Percentiles rank a stretch among this genome's conserved stretches.
These are phyloP conservation scores for Kockovaella imperatae DNA, from an alignment of 768 basidiomycete species.

Conservation along the genomic window DNA sequence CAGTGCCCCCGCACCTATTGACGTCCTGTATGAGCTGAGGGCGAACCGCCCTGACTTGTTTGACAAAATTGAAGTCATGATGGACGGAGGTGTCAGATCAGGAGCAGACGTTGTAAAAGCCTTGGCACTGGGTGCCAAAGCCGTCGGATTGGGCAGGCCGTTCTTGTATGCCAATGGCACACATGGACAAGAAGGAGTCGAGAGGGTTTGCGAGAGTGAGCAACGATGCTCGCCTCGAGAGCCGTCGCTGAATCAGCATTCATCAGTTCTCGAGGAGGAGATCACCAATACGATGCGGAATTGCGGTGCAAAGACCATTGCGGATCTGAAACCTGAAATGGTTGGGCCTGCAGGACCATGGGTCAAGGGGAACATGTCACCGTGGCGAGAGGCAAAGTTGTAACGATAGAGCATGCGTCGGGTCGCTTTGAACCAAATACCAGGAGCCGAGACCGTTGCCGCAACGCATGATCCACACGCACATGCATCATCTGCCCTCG, in stretches of 20 bases:
- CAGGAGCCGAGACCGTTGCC: too few species aligned
- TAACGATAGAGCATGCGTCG: too few species aligned
- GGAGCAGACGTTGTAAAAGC: slow-evolving; percentile 89
- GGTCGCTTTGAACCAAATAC: too few species aligned
- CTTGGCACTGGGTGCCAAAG: slow-evolving; percentile 57
- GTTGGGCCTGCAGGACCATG: slow-evolving; percentile 37
- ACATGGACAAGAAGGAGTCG: slow-evolving; percentile 46
- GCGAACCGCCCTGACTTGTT: slow-evolving; percentile 61
- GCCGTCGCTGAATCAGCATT: not conserved
- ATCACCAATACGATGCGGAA: slow-evolving; percentile 41
- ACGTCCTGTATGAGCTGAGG: slow-evolving; percentile 66
- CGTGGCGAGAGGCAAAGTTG: slow-evolving; percentile 8
- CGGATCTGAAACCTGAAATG: slow-evolving; percentile 43
- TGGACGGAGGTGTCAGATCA: slow-evolving; percentile 74
- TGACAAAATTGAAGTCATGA: slow-evolving; percentile 56
- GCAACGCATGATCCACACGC: not conserved
- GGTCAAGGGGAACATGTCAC: slow-evolving; percentile 30
- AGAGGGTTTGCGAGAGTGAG: slow-evolving; percentile 42
- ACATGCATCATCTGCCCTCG: not conserved
- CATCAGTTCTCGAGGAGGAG: slow-evolving; percentile 37
- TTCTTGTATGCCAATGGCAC: slow-evolving; percentile 47
- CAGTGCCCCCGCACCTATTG: slow-evolving; percentile 46
- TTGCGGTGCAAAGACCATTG: slow-evolving; percentile 27
- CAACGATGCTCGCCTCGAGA: not conserved
- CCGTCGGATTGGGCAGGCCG: slow-evolving; percentile 45